Percentiles rank a stretch among this genome's conserved stretches.
Conservation (phyloP, 495 filamentous ascomycete genomes). For the Astrocystis sublimbata region DNA sequence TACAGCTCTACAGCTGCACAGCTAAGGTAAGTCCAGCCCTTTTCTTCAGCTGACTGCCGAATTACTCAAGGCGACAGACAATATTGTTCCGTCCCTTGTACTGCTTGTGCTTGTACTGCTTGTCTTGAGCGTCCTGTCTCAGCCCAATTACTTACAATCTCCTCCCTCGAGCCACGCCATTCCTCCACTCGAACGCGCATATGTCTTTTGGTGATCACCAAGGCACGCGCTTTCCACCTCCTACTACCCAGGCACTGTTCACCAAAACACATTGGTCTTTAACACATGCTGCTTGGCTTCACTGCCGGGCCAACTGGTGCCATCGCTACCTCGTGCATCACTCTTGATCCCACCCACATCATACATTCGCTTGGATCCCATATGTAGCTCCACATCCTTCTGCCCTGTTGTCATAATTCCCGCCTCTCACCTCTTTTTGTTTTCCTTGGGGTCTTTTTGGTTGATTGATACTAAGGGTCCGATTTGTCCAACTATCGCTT, state of each 20-base stretch:
- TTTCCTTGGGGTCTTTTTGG: conserved; percentile 7
- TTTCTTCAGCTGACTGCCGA: background rate
- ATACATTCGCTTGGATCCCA: conserved; percentile 10
- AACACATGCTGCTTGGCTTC: background rate
- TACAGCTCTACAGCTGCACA: too few species aligned
- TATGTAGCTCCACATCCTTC: conserved; percentile 1
- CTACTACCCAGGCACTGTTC: too few species aligned
- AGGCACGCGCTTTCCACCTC: conserved; percentile 24
- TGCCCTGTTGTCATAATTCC: conserved; percentile 23
- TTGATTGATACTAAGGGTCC: conserved; percentile 20
- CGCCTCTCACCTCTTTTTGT: conserved; percentile 1
- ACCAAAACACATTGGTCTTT: background rate
- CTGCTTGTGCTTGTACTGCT: conserved; percentile 7
- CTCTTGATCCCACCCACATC: background rate
- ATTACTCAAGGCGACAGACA: background rate
- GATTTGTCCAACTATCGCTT: conserved; percentile 11
- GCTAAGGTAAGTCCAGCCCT: background rate
- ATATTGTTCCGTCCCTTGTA: background rate
- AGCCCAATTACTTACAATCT: conserved; percentile 18
- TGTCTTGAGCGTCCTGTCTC: conserved; percentile 6
- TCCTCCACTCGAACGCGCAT: conserved; percentile 22
- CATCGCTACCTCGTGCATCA: background rate
- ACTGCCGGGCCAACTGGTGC: conserved; percentile 24
- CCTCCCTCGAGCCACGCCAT: conserved; percentile 27
- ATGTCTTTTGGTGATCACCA: background rate